Evolutionary conservation across 345 rosid species (phyloP).

Genomic region (Combretum micranthum): DNA sequence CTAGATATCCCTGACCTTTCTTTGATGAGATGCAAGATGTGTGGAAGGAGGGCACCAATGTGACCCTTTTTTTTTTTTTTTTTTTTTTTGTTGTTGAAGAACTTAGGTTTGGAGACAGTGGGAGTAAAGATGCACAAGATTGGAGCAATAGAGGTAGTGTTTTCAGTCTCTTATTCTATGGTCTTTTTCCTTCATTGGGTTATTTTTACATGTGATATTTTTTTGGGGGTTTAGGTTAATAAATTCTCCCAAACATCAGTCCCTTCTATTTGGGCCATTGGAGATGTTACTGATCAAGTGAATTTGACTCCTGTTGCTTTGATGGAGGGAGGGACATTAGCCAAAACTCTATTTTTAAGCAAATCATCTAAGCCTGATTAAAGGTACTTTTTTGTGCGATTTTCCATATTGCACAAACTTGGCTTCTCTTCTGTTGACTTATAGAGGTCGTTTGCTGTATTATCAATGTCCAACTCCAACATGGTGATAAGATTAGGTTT

Average conservation of each 20-base stretch:
- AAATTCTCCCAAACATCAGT: conserved; percentile 76
- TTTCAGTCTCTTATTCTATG: conserved; percentile 1
- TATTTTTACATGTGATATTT: conserved; percentile 8
- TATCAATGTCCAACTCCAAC: too few species aligned
- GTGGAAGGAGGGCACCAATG: too few species aligned
- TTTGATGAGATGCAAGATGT: too few species aligned
- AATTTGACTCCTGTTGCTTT: conserved; percentile 98
- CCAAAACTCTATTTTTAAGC: conserved; percentile 67
- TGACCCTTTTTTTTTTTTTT: too few species aligned
- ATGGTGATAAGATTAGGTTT: too few species aligned
- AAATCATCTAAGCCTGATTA: conserved; percentile 88
- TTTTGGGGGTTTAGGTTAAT: conserved; percentile 56
- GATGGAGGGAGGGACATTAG: conserved; percentile 98
- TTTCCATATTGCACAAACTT: neutral
- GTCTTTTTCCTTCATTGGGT: conserved; percentile 2
- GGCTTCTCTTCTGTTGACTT: neutral
- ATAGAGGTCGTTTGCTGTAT: too few species aligned
- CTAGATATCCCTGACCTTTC: too few species aligned
- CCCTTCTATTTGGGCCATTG: conserved; percentile 96
- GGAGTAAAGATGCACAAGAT: conserved; percentile 67
- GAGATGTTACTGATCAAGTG: conserved; percentile 88
- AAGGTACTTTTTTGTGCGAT: conserved; percentile 35
- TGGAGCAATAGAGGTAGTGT: conserved; percentile 85
- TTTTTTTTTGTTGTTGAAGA: conserved; percentile 33
- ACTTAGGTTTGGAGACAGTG: conserved; percentile 72